Evolutionary conservation across 2,329 filamentous ascomycete genomes (phyloP).

Genomic region (Cladophialophora carrionii): DNA sequence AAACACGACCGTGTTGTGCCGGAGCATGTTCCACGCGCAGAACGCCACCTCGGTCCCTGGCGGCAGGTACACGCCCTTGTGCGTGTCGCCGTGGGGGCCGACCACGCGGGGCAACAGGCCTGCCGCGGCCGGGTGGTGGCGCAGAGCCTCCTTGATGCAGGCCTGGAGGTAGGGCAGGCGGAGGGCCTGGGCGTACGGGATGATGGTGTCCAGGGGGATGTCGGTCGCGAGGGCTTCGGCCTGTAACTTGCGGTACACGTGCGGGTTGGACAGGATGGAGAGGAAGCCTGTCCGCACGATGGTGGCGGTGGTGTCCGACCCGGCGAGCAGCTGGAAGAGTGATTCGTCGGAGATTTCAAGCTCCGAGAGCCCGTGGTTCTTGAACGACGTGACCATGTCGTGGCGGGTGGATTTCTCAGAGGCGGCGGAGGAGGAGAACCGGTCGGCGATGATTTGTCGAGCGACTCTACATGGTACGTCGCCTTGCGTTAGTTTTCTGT

Average conservation of each 20-base stretch:
- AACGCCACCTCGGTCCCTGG: slow-evolving; percentile 23
- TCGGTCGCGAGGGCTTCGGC: slow-evolving; percentile 30
- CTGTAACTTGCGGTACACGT: slow-evolving; percentile 26
- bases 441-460: slow-evolving; percentile 21
- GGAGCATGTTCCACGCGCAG: slow-evolving; percentile 21
- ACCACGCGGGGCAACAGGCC: slow-evolving; percentile 38
- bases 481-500: background rate
- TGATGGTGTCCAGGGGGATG: slow-evolving; percentile 26
- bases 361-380: slow-evolving; percentile 28
- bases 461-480: slow-evolving; percentile 7
- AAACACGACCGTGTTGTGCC: slow-evolving; percentile 10
- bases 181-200: slow-evolving; percentile 28
- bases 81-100: slow-evolving; percentile 28
- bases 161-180: slow-evolving; percentile 38
- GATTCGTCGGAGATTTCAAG: slow-evolving; percentile 31
- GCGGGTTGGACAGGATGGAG: slow-evolving; percentile 29
- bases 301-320: slow-evolving; percentile 31
- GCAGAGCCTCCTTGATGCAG: slow-evolving; percentile 45
- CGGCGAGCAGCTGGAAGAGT: slow-evolving; percentile 31
- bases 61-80: slow-evolving; percentile 28
- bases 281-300: slow-evolving; percentile 31
- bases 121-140: slow-evolving; percentile 37
- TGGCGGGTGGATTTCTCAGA: slow-evolving; percentile 15
- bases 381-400: slow-evolving; percentile 27
- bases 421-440: slow-evolving; percentile 8